Base-by-base conservation (phyloP, 2,329 filamentous ascomycete genomes). In the Neoscytalidium dimidiatum region DNA sequence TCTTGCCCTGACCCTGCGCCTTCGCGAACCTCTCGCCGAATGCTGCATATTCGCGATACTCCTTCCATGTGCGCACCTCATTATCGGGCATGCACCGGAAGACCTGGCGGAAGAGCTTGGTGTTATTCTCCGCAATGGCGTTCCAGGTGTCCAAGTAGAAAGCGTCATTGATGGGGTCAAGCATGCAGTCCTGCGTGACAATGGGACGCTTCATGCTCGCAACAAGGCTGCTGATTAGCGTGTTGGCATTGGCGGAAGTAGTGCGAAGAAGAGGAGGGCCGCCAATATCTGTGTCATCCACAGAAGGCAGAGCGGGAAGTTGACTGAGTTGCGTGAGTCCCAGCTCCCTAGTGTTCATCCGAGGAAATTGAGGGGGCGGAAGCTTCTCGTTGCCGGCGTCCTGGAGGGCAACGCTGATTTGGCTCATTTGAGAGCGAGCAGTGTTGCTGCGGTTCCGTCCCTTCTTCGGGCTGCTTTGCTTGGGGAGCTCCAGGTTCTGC, bases 11-110 rank as follows among this genome's bases (percentile, higher is more conserved):
- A 71, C 82, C 76, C 82, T 92, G 77, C 71, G 85, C 78, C 70
- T 90, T 88, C 64, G 86, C 85, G 81, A 99, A 97, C 51, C 88
- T 86, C 69, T 90, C 88, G 19, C 85, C 84, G 75, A 97, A 98
- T 4, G 88, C 85, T 62, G 86, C 84, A 73, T 91, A 96, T 69
- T 96, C 90, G 68, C 92, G 90, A 78, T 99, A 99, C 68, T 96
- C 91, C 69, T 91, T 89, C 95, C 95, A 99, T 48, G 91, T 94
- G 68, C 88, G 90, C 28, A 97, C 95, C 73, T 97, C 92, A 60
- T 89, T 97, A 75, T 99, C 95, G 1, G 95, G 95, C 91, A 96
- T 96, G 78, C 94, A 97, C 52, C 94, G 89, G 82, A 99, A 99
- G 8, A 99, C 94, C 67, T 91, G 88, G 33, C 95, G 90, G 80